Conservation (phyloP, 169 alveolate species). For the Gregarina niphandrodes region DNA sequence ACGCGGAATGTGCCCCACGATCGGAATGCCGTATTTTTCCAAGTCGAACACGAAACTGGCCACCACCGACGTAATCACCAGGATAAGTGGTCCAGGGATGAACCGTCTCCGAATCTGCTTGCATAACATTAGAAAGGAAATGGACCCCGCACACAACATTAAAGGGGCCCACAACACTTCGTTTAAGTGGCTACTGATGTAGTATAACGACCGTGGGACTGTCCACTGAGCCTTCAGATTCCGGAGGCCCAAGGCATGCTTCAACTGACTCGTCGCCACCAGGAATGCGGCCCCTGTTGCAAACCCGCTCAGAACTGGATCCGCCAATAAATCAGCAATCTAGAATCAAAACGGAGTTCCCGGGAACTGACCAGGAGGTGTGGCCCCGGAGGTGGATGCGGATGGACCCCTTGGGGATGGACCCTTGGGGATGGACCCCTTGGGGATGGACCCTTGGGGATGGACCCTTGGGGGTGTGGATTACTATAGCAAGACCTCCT, state of each 20-base stretch:
- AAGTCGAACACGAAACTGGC: not conserved
- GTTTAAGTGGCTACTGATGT: not conserved
- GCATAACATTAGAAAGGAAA: not conserved
- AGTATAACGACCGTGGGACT: not conserved
- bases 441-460: no score
- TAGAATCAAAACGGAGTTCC: no score
- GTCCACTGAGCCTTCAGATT: not conserved
- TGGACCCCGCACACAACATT: not conserved
- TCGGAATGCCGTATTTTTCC: not conserved
- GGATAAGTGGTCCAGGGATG: no score
- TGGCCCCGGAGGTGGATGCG: no score
- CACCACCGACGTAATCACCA: not conserved
- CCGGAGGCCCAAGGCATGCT: not conserved
- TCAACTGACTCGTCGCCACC: slow-evolving; percentile 15
- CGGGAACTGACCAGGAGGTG: no score
- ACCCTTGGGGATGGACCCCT: no score
- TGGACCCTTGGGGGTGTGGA: no score
- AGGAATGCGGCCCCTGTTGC: slow-evolving; percentile 21
- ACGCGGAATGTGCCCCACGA: not conserved
- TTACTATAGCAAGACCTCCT: no score
- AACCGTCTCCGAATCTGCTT: not conserved
- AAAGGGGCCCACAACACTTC: not conserved
- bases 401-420: no score
- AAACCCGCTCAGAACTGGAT: slow-evolving; percentile 19
- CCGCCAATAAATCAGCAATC: slow-evolving; percentile 17